Conservation (phyloP, 192 early-diverging fungal species). For the Phlyctochytrium bullatum region DNA sequence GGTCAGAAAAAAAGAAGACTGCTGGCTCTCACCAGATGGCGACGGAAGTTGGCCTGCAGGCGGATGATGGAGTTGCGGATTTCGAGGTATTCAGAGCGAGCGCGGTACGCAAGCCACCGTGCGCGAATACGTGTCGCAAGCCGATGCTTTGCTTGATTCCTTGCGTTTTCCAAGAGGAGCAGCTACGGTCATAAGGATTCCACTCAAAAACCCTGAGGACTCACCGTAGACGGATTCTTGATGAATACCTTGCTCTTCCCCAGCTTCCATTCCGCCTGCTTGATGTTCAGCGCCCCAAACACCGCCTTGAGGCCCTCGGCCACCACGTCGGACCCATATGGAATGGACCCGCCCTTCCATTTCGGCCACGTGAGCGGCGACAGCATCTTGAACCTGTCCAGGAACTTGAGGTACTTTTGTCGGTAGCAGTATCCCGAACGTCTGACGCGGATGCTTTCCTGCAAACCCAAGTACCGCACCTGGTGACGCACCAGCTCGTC, state of each 20-base stretch:
- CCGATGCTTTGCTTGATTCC: not conserved
- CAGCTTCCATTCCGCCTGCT: slow-evolving; percentile 89
- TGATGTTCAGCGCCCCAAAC: slow-evolving; percentile 81
- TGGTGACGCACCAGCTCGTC: slow-evolving; percentile 75
- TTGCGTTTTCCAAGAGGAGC: not conserved
- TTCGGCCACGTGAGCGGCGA: slow-evolving; percentile 71
- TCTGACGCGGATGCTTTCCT: slow-evolving; percentile 94
- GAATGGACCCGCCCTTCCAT: slow-evolving; percentile 73
- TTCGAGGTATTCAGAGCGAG: not conserved
- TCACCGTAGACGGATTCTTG: slow-evolving; percentile 41
- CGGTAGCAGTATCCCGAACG: slow-evolving; percentile 98
- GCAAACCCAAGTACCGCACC: slow-evolving; percentile 93
- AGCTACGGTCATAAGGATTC: not conserved
- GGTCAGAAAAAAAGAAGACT: no score
- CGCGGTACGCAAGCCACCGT: not conserved
- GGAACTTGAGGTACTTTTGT: slow-evolving; percentile 89
- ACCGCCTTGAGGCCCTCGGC: slow-evolving; percentile 72
- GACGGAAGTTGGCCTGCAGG: not conserved
- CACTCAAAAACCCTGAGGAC: not conserved
- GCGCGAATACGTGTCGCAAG: not conserved
- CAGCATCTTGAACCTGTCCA: slow-evolving; percentile 75
- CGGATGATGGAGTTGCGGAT: not conserved
- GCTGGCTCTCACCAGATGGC: not conserved
- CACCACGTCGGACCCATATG: not conserved
- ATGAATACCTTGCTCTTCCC: slow-evolving; percentile 95